Evolutionary conservation across 176 grass and related monocot species (phyloP).

Genomic region (Avena sativa): DNA sequence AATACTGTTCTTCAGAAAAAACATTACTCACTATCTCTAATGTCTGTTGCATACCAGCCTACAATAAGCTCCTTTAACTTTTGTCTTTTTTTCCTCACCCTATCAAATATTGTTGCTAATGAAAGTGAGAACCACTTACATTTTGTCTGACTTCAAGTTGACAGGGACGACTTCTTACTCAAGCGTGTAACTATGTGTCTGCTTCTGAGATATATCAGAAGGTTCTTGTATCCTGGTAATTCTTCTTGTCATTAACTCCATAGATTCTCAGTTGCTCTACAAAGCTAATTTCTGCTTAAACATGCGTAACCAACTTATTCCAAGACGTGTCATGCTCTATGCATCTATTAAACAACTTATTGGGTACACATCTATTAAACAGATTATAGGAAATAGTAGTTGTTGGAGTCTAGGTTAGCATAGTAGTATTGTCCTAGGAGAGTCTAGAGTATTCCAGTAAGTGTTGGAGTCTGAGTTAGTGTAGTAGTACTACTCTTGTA

Average conservation of each 20-base stretch:
- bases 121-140: conserved; percentile 54
- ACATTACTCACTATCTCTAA: background rate
- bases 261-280: conserved; percentile 30
- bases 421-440: too few relatives aligned
- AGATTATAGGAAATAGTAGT: conserved; percentile 5
- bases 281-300: background rate
- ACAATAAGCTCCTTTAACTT: conserved; percentile 1
- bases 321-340: background rate
- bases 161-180: conserved; percentile 94
- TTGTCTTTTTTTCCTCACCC: background rate
- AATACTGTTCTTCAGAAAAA: background rate
- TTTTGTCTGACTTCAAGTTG: conserved; percentile 85
- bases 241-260: conserved; percentile 14
- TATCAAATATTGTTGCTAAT: conserved; percentile 12
- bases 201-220: conserved; percentile 84
- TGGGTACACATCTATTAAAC: background rate
- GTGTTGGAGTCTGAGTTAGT: too few relatives aligned
- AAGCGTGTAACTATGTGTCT: conserved; percentile 66
- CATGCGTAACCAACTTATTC: conserved; percentile 1
- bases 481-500: too few relatives aligned
- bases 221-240: conserved; percentile 86
- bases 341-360: background rate
- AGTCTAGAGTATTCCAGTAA: too few relatives aligned
- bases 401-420: too few relatives aligned
- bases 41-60: conserved; percentile 14